Percentiles rank a stretch among this genome's conserved stretches.
Evolutionary conservation across 2,329 filamentous ascomycete genomes (phyloP).

Genomic region (Sclerotinia subarctica): DNA sequence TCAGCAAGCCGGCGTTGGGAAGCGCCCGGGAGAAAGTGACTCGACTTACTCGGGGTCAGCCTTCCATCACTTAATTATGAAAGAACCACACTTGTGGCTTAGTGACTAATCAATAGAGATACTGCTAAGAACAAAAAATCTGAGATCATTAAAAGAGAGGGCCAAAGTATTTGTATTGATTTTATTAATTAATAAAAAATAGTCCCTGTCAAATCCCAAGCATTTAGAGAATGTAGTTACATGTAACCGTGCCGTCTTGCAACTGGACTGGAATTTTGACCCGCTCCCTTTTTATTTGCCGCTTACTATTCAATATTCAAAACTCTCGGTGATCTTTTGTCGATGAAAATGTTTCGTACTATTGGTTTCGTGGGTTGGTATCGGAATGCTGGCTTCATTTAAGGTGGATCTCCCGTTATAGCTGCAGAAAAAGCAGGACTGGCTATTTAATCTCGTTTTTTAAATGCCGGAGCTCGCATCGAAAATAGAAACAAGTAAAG

Average conservation of each 20-base stretch:
- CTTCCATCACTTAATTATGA: no score
- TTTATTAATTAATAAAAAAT: background rate
- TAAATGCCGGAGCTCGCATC: background rate
- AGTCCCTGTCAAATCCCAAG: background rate
- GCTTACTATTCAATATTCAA: background rate
- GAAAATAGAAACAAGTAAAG: background rate
- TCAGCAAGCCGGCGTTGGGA: no score
- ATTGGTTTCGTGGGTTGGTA: background rate
- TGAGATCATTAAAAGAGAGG: no score
- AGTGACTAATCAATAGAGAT: no score
- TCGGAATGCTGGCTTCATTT: background rate
- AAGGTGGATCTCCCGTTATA: background rate
- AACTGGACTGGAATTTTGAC: background rate
- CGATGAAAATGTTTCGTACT: background rate
- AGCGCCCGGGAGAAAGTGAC: no score
- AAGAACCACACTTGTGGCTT: no score
- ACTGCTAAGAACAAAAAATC: background rate
- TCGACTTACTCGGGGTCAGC: no score
- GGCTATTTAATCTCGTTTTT: background rate
- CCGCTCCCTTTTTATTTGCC: background rate
- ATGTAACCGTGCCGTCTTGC: background rate
- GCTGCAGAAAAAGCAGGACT: background rate
- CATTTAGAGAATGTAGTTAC: background rate
- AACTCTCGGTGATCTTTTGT: accelerated
- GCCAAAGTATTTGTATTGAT: background rate